These are phyloP conservation scores for Pisolithus orientalis DNA, from an alignment of 768 basidiomycete species.

Conservation along the genomic window DNA sequence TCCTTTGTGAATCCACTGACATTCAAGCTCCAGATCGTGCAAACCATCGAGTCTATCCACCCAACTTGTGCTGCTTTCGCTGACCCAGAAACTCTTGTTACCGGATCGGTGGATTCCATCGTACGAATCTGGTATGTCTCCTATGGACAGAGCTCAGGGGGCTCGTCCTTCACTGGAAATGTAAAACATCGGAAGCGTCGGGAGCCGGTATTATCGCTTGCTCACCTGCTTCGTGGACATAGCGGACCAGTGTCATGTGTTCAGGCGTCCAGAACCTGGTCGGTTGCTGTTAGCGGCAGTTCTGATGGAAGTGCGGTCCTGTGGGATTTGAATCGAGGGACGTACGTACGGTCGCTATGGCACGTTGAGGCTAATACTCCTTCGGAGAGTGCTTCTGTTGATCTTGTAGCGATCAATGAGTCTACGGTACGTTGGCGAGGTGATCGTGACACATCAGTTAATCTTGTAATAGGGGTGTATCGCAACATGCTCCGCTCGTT, in stretches of 20 bases:
- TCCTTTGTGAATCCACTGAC: not conserved
- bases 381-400: slow-evolving; percentile 40
- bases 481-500: slow-evolving; percentile 69
- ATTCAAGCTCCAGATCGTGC: slow-evolving; percentile 45
- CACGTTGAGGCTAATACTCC: slow-evolving; percentile 35
- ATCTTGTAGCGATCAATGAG: slow-evolving; percentile 75
- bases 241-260: slow-evolving; percentile 61
- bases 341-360: slow-evolving; percentile 78
- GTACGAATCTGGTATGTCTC: slow-evolving; percentile 77
- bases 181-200: slow-evolving; percentile 15
- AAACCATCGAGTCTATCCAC: slow-evolving; percentile 69
- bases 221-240: slow-evolving; percentile 79
- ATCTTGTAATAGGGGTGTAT: slow-evolving; percentile 66
- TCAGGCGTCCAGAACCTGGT: slow-evolving; percentile 76
- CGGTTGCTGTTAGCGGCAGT: slow-evolving; percentile 75
- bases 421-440: slow-evolving; percentile 56
- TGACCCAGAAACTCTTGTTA: slow-evolving; percentile 65
- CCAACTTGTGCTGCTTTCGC: slow-evolving; percentile 76
- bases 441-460: not conserved
- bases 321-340: slow-evolving; percentile 85
- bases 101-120: slow-evolving; percentile 73
- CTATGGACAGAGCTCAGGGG: slow-evolving; percentile 20
- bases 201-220: slow-evolving; percentile 35
- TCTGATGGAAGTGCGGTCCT: slow-evolving; percentile 80
- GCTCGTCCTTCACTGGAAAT: slow-evolving; percentile 14